A percentile compares a stretch with the other conserved stretches of the same genome.
These are phyloP conservation scores for Cryphonectria carpinicola DNA, from an alignment of 2,329 filamentous ascomycete genomes.

Conservation along the genomic window DNA sequence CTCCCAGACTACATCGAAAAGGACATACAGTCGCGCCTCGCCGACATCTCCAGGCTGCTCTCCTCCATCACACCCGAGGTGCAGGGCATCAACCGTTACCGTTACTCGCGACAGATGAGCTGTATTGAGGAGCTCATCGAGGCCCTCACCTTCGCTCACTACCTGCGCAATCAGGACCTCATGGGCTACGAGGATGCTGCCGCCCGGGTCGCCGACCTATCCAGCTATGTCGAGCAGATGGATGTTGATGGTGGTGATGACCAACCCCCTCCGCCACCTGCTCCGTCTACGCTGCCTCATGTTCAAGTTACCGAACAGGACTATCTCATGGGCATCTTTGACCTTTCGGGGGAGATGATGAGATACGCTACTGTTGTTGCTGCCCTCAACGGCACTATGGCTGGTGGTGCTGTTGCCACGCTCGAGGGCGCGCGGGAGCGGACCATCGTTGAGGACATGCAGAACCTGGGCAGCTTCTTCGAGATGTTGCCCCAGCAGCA, in stretches of 20 bases:
- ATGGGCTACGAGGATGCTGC: slow-evolving; percentile 69
- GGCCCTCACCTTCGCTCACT: slow-evolving; percentile 85
- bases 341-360: slow-evolving; percentile 96
- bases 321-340: slow-evolving; percentile 89
- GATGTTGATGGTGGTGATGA: slow-evolving; percentile 36
- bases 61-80: slow-evolving; percentile 71
- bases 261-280: slow-evolving; percentile 5
- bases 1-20: slow-evolving; percentile 71
- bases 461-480: slow-evolving; percentile 74
- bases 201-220: slow-evolving; percentile 46
- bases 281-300: slow-evolving; percentile 31
- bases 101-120: slow-evolving; percentile 79
- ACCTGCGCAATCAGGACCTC: slow-evolving; percentile 76
- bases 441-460: slow-evolving; percentile 79
- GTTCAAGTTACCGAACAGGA: slow-evolving; percentile 77
- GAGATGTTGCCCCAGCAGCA: slow-evolving; percentile 70
- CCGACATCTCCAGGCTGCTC: slow-evolving; percentile 73
- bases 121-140: slow-evolving; percentile 96
- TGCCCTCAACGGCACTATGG: slow-evolving; percentile 68
- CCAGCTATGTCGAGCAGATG: slow-evolving; percentile 36
- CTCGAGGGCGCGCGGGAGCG: slow-evolving; percentile 40
- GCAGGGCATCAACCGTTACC: slow-evolving; percentile 76
- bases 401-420: slow-evolving; percentile 34
- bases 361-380: slow-evolving; percentile 89
- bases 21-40: slow-evolving; percentile 70